Evolutionary conservation across 2,329 filamentous ascomycete species (phyloP).

Genomic region (Cladorrhinum sp.): DNA sequence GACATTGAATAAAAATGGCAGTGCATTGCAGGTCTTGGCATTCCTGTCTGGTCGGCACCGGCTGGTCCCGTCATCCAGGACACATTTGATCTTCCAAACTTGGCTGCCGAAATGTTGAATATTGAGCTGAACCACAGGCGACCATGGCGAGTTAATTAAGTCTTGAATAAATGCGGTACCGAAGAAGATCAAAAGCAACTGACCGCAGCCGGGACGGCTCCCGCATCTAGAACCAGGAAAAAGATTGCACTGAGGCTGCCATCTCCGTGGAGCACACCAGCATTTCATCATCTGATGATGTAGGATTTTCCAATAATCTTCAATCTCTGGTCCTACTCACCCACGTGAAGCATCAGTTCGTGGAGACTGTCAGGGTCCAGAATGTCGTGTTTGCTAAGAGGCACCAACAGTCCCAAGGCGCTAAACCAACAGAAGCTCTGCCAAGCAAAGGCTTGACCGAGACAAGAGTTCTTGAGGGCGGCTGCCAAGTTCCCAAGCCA

Average conservation of each 20-base stretch:
- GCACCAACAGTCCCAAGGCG: too few species aligned
- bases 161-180: too few species aligned
- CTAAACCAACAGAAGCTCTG: not conserved
- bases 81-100: too few species aligned
- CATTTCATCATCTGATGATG: not conserved
- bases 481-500: not conserved
- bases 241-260: not conserved
- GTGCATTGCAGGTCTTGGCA: too few species aligned
- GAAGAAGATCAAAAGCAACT: too few species aligned
- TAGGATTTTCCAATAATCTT: not conserved
- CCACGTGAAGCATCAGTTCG: not conserved
- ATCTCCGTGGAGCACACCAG: not conserved
- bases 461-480: not conserved
- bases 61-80: too few species aligned
- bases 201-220: not conserved
- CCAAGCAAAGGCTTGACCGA: conserved; percentile 1
- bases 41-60: too few species aligned
- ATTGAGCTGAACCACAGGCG: too few species aligned
- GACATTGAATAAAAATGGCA: too few species aligned
- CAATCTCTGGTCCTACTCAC: not conserved
- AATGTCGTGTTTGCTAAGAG: not conserved
- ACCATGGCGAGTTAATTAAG: too few species aligned
- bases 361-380: not conserved
- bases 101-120: too few species aligned
- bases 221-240: not conserved